Evolutionary conservation across 352 stramenopile species (phyloP), one percentile per base, ranked within the genome.

Genomic region (Phytopythium cucurbitacearum): DNA sequence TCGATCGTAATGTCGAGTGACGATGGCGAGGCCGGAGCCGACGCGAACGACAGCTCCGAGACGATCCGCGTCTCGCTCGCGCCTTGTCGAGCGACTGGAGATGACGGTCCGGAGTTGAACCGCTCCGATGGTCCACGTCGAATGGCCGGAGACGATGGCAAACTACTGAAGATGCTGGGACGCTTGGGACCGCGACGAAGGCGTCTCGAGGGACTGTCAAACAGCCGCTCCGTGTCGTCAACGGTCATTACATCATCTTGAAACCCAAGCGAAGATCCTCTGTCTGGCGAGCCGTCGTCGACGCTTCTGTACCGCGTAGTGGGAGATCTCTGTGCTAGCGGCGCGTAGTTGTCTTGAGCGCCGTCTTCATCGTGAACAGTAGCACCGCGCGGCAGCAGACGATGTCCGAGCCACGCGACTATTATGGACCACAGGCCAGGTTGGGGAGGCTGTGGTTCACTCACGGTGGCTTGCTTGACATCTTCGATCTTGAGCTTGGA

Each of bases 241-340:
- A 48, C 32, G 28, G 48, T n/a, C 12, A 48, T 33, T 28, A 48
- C 33, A 33, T 46, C 35, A 4, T 42, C 36, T 83, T 63, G 36
- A 82, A 88, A 0, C 62, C 73, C 52, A 77, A 85, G 7, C 15
- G 32, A n/a, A 13, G n/a, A 7, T 16, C 36, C 13, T 56, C 21
- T 3, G 21, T 10, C 15, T 37, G 10, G 33, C 34, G 40, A 4
- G 39, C 41, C 15, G 21, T 28, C 21, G 21, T 28, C 21, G 21
- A 28, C 21, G 21, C 21, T 28, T 28, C 21, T 28, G 21, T 28
- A 28, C 21, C 21, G 21, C 21, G 21, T 28, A 28, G 21, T 28
- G 21, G 21, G 21, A 28, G 21, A 28, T 28, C 21, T 28, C 21
- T 56, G 21, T 7, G 32, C 28, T 7, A 41, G 33, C 34, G 21